Base-by-base conservation (phyloP, 352 stramenopile genomes). In the Globisporangium barbulae region DNA sequence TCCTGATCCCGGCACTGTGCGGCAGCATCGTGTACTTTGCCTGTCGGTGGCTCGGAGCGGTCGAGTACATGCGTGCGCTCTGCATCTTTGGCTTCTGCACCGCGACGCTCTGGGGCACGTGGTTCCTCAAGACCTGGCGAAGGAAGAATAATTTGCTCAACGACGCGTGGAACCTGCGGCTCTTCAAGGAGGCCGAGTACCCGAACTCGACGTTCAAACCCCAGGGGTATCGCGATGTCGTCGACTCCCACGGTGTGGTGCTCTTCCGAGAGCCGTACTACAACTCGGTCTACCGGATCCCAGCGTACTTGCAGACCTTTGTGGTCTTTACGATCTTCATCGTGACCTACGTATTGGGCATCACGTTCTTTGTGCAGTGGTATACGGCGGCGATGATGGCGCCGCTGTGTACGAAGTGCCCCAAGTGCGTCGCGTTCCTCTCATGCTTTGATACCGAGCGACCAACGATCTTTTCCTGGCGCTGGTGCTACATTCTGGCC, bases 131-230 rank as follows among this genome's bases (percentile, higher is more conserved):
- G 52, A 64, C 73, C 17, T 94, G 86, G 86, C 74, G 76, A 0
- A 72, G 86, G 45, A 84, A 93, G 67, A 94, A 93, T 63, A 89
- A 89, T 13, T 44, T 88, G 30, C 74, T 94, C 9, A 93, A 93
- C 48, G 82, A 94, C 61, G 80, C 70, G 53, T 94, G 86, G 86
- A 94, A 94, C 42, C 45, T 94, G 9, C 78, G 86, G 0, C 69
- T 94, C 28, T 93, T 94, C 66, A 94, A 94, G 58, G 86, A 94
- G 70, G 86, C 86, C 13, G 84, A 94, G 53, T 94, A 94, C 50
- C 83, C 86, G 7, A 94, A 94, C 64, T 59, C 82, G 35, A 88
- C 72, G 2, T 94, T 94, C 66, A 81, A 80, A 47, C 86, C 86
- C 0, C 79, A 91, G 52, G 83, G 84, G 0, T 94, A 87, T 56